These are phyloP conservation scores for Picea mariana DNA, from an alignment of 83 land plant species.

Conservation along the genomic window DNA sequence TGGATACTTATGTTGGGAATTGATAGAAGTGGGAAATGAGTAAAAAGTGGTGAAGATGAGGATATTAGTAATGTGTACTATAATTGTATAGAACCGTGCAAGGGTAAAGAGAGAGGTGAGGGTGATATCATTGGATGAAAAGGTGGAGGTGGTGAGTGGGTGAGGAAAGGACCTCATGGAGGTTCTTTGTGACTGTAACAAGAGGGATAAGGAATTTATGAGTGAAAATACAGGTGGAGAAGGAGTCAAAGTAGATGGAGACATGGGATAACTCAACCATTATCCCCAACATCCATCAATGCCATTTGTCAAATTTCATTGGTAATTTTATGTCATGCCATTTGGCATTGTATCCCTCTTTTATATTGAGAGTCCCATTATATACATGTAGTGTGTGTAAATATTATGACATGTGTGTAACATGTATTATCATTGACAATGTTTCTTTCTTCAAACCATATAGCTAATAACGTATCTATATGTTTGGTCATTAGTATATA, in stretches of 20 bases:
- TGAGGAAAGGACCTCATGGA: background rate
- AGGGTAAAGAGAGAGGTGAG: background rate
- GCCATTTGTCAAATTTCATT: background rate
- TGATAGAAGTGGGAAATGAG: background rate
- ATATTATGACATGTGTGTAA: background rate
- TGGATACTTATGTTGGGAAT: background rate
- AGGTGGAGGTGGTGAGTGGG: background rate
- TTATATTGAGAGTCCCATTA: background rate
- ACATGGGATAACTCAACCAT: background rate
- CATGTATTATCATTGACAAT: no score
- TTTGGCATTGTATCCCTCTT: background rate
- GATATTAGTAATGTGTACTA: background rate
- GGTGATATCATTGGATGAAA: background rate
- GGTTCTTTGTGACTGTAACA: background rate
- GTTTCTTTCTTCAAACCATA: no score
- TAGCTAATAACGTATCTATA: no score
- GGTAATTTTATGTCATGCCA: background rate
- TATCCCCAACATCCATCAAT: background rate
- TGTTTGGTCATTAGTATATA: no score
- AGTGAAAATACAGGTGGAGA: background rate
- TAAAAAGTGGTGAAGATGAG: background rate
- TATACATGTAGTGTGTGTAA: background rate
- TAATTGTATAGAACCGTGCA: no score
- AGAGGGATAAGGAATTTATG: no score
- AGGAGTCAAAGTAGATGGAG: background rate